Base-by-base conservation (phyloP, 2,329 filamentous ascomycete genomes). In the Remersonia thermophila region DNA sequence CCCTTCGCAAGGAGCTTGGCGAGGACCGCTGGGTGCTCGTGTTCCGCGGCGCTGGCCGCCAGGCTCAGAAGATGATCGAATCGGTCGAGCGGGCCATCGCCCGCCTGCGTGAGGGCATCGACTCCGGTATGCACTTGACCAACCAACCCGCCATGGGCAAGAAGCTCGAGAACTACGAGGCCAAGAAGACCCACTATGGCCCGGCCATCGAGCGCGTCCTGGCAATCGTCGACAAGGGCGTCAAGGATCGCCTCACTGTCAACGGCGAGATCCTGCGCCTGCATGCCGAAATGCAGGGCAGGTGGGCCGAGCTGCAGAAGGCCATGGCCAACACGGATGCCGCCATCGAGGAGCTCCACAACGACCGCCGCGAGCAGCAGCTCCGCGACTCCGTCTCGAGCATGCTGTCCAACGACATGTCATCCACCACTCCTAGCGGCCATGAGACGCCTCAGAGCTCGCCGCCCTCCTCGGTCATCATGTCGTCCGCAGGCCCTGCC, bases 21-120 rank as follows among this genome's bases (percentile, higher is more conserved):
- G 91, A 98, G 55, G 91, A 98, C 53, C 79, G 86, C 38, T 98
- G 91, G 91, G 79, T 98, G 30, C 71, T 93, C 36, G 87, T 96
- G 26, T 98, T 98, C 63, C 77, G 89, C 38, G 89, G 91, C 46
- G 91, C 91, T 12, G 87, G 86, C 11, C 73, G 81, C 39, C 86
- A 95, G 58, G 89, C 91, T 4, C 77, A 91, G 48, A 94, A 94
- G 63, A 94, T 98, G 86, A 89, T 85, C 54, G 85, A 94, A 48
- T 95, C 87, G 3, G 84, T 96, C 15, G 83, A 93, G 53, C 73
- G 89, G 45, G 94, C 86, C 54, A 75, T 93, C 40, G 60, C 67
- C 32, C 93, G 93, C 59, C 67, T 98, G 26, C 77, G 73, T 44
- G 85, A 94, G 52, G 78, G 77, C 3, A 66, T 94, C 12, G 83